A percentile compares a stretch with the other conserved stretches of the same genome.
Conservation (phyloP, 2,329 filamentous ascomycete species). For the Colletotrichum euphorbiae region DNA sequence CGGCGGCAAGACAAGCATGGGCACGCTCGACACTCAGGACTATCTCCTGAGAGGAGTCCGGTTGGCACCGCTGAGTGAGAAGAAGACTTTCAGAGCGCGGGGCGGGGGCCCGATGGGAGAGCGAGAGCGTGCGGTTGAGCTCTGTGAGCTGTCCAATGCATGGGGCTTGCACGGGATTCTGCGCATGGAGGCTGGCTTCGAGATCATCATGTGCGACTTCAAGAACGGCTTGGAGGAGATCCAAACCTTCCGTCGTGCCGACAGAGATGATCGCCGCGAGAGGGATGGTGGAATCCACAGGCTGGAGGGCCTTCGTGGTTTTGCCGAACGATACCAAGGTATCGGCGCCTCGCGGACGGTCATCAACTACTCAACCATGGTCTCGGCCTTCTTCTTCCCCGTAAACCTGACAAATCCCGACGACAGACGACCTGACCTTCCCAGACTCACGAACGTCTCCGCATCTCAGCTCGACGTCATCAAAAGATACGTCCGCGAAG, state of each 20-base stretch:
- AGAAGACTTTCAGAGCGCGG: conserved; percentile 43
- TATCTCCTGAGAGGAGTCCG: conserved; percentile 49
- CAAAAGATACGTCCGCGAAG: conserved; percentile 56
- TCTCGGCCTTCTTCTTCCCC: conserved; percentile 56
- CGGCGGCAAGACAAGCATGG: conserved; percentile 64
- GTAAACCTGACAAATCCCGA: conserved; percentile 53
- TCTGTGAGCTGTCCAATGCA: conserved; percentile 62
- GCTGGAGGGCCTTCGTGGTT: conserved; percentile 49
- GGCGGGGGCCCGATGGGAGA: conserved; percentile 52
- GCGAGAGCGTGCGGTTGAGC: conserved; percentile 56
- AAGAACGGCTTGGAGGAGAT: conserved; percentile 49
- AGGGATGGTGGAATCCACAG: conserved; percentile 43
- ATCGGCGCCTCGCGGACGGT: conserved; percentile 48
- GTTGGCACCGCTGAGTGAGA: not conserved
- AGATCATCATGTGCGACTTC: conserved; percentile 73
- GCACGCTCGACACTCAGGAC: conserved; percentile 67
- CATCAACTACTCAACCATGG: conserved; percentile 56
- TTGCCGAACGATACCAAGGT: conserved; percentile 50
- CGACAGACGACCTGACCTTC: conserved; percentile 46
- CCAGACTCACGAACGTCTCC: conserved; percentile 47
- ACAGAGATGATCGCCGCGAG: not conserved
- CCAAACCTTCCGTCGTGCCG: conserved; percentile 42
- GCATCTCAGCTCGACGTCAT: conserved; percentile 49
- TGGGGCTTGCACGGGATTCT: conserved; percentile 69
- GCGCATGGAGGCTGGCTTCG: conserved; percentile 73